Evolutionary conservation across 208 protist genomes (phyloP).

Genomic region (Trypanosoma theileri): DNA sequence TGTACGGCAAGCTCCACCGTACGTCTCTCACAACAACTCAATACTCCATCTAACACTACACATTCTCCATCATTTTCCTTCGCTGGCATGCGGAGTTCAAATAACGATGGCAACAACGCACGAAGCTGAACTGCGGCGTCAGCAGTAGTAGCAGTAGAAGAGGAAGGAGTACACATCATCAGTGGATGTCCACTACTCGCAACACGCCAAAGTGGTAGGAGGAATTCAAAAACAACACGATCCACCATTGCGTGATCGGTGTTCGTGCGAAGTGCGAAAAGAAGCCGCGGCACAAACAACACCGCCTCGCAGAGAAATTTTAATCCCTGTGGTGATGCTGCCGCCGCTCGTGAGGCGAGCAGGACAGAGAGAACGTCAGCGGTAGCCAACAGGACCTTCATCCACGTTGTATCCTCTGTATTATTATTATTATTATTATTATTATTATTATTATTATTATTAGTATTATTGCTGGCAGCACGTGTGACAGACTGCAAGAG

Average conservation of each 20-base stretch:
- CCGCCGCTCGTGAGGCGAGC: conserved; percentile 10
- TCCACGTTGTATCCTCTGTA: neutral
- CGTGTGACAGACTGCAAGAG: conserved; percentile 29
- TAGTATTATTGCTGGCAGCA: conserved; percentile 3
- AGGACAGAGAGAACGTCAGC: conserved; percentile 18
- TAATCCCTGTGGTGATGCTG: neutral
- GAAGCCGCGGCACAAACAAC: conserved; percentile 22
- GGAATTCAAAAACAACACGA: conserved; percentile 36
- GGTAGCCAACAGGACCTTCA: neutral
- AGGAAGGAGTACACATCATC: neutral
- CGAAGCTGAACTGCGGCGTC: neutral
- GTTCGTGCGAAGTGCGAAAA: conserved; percentile 31
- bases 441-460: conserved; percentile 13
- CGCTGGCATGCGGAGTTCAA: conserved; percentile 24
- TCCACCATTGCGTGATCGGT: conserved; percentile 38
- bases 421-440: conserved; percentile 3
- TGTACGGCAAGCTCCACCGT: conserved; percentile 54
- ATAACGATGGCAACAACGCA: conserved; percentile 20
- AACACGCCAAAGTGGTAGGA: conserved; percentile 53
- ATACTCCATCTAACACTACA: conserved; percentile 38
- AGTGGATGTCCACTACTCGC: conserved; percentile 46
- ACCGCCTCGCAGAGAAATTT: conserved; percentile 3
- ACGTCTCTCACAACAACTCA: conserved; percentile 38
- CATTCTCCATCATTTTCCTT: neutral
- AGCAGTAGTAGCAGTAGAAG: neutral